phyloP scores from a whole-genome alignment of 179 eudicot genomes.

The Silene noctiflora region DNA sequence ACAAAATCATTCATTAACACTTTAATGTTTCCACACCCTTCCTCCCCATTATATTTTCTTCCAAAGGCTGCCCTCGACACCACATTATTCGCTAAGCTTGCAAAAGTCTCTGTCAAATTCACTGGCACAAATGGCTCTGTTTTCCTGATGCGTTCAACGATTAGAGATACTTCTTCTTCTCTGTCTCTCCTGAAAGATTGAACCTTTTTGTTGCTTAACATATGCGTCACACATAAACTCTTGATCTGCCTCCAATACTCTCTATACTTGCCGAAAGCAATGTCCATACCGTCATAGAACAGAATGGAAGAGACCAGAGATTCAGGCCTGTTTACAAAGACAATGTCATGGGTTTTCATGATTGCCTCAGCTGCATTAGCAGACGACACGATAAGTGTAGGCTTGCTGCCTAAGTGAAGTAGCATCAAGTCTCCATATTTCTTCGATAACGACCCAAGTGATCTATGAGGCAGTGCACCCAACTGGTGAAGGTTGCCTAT shows the following conservation, averaged over 20 bases:
- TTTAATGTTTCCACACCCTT: constrained; percentile 18
- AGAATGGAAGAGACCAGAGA: constrained; percentile 12
- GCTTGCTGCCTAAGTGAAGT: constrained; percentile 34
- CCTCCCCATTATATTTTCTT: constrained; percentile 32
- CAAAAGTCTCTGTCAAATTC: constrained; percentile 35
- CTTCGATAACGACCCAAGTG: constrained; percentile 31
- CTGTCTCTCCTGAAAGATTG: constrained; percentile 27
- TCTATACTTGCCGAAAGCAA: constrained; percentile 33
- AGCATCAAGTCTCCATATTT: constrained; percentile 41
- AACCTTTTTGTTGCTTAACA: constrained; percentile 33
- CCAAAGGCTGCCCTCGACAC: constrained; percentile 41
- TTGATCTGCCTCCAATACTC: constrained; percentile 45
- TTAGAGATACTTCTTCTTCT: constrained; percentile 33
- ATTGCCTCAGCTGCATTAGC: constrained; percentile 38
- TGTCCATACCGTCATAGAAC: constrained; percentile 28
- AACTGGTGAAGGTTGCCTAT: constrained; percentile 51
- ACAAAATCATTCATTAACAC: constrained; percentile 14
- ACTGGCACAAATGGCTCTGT: constrained; percentile 15
- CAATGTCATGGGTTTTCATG: constrained; percentile 40
- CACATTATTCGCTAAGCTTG: constrained; percentile 21
- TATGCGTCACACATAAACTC: constrained; percentile 35
- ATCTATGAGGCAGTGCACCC: constrained; percentile 37
- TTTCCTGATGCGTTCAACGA: constrained; percentile 23
- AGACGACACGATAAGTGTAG: constrained; percentile 41
- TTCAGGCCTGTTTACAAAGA: constrained; percentile 34